Conservation (phyloP, 208 protist genomes). For the Blechomonas ayalai region DNA sequence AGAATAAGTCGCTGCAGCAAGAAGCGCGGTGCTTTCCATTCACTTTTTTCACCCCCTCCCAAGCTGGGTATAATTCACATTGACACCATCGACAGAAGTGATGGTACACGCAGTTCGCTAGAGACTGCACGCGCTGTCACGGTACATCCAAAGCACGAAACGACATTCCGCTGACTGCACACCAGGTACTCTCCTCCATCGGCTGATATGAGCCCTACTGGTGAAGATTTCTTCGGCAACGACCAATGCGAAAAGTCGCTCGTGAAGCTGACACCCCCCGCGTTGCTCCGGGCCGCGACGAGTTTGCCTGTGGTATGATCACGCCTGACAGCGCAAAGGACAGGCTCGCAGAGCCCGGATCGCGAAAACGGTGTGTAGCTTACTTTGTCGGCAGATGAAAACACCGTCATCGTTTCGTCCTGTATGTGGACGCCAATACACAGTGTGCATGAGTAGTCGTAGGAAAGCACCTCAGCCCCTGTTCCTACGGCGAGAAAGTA, state of each 20-base stretch:
- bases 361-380: conserved; percentile 56
- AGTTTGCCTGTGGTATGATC: conserved; percentile 1
- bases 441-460: conserved; percentile 62
- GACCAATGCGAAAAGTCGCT: conserved; percentile 20
- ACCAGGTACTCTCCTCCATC: conserved; percentile 33
- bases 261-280: conserved; percentile 48
- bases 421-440: conserved; percentile 32
- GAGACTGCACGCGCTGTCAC: conserved; percentile 12
- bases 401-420: conserved; percentile 5
- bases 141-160: conserved; percentile 7
- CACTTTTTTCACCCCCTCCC: no score
- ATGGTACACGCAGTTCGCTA: conserved; percentile 21
- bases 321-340: conserved; percentile 21
- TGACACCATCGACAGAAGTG: no score
- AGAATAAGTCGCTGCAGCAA: no score
- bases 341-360: conserved; percentile 19
- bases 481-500: conserved; percentile 38
- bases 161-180: conserved; percentile 21
- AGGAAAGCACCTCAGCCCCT: conserved; percentile 61
- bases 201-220: conserved; percentile 18
- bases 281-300: conserved; percentile 33
- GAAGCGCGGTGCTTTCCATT: no score
- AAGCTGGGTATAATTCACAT: no score
- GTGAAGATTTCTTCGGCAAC: conserved; percentile 24
- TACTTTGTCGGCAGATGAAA: conserved; percentile 35